Conservation (phyloP, 2,329 filamentous ascomycete species). For the Penicillium sp. region DNA sequence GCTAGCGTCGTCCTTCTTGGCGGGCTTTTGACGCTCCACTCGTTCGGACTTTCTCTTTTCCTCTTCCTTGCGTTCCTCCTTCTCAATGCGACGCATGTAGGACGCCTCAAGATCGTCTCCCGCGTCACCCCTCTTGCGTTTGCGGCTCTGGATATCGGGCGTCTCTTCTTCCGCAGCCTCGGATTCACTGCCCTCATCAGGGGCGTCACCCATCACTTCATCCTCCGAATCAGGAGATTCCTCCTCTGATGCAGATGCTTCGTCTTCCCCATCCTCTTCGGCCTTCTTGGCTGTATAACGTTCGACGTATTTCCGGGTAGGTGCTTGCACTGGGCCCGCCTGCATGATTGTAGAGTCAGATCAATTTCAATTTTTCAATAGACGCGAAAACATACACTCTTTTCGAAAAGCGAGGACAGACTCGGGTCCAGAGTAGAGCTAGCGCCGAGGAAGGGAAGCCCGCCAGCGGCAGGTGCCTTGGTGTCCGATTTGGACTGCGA, state of each 20-base stretch:
- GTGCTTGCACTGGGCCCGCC: constrained; percentile 43
- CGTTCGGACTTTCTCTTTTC: constrained; percentile 35
- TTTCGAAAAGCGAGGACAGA: constrained; percentile 68
- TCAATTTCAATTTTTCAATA: neutral
- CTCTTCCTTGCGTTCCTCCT: constrained; percentile 42
- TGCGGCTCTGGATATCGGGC: constrained; percentile 37
- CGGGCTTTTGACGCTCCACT: constrained; percentile 38
- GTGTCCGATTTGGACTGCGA: constrained; percentile 26
- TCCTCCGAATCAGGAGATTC: constrained; percentile 32
- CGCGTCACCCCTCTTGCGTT: constrained; percentile 55
- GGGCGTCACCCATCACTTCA: constrained; percentile 43
- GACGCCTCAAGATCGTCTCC: constrained; percentile 46
- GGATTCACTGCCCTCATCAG: constrained; percentile 44
- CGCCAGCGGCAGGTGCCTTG: constrained; percentile 14
- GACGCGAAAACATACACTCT: constrained; percentile 59
- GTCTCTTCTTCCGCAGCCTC: constrained; percentile 48
- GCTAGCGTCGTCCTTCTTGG: constrained; percentile 32
- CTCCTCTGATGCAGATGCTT: constrained; percentile 25
- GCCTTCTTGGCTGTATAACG: constrained; percentile 16
- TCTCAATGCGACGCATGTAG: constrained; percentile 45
- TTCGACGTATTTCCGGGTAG: constrained; percentile 25
- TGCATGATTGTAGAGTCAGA: constrained; percentile 19
- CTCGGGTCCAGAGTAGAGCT: constrained; percentile 67
- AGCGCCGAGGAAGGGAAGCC: constrained; percentile 51
- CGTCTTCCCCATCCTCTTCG: constrained; percentile 29